Percentiles rank a stretch among this genome's conserved stretches.
These are phyloP conservation scores for Tilletia setariae DNA, from an alignment of 1,284 basidiomycete species.

Conservation along the genomic window DNA sequence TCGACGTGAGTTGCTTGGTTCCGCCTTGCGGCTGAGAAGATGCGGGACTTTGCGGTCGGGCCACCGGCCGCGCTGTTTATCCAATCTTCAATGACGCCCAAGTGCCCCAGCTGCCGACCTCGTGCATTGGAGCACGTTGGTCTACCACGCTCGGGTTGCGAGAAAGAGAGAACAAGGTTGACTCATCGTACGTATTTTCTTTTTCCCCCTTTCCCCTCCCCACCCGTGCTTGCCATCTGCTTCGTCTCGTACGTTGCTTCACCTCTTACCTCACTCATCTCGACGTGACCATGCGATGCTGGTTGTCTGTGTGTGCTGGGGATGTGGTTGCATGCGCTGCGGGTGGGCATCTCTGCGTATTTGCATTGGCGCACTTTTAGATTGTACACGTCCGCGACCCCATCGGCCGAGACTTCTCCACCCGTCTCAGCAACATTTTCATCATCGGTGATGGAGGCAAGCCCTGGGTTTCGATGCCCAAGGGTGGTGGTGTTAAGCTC, in stretches of 20 bases:
- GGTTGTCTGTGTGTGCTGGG: no score
- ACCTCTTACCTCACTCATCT: not conserved
- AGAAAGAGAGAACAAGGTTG: constrained; percentile 16
- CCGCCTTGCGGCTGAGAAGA: constrained; percentile 15
- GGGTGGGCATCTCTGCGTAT: not conserved
- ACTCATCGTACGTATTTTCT: constrained; percentile 15
- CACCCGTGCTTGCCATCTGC: not conserved
- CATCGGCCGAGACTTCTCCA: constrained; percentile 71
- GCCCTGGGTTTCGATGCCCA: constrained; percentile 94
- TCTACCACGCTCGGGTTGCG: constrained; percentile 16
- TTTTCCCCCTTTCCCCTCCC: not conserved
- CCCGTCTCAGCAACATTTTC: constrained; percentile 92
- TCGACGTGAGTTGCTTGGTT: constrained; percentile 66
- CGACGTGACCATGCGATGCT: no score
- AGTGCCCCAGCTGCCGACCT: constrained; percentile 18
- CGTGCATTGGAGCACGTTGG: constrained; percentile 4
- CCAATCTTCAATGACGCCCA: not conserved
- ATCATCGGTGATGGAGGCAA: constrained; percentile 93
- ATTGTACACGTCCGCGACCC: constrained; percentile 83
- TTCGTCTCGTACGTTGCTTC: not conserved
- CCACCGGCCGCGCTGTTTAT: not conserved
- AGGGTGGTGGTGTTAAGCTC: constrained; percentile 95
- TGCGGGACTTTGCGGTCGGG: not conserved
- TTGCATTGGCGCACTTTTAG: not conserved
- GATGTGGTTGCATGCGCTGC: constrained; percentile 2